Conservation (phyloP, 192 early-diverging fungal species). For the Diversispora eburnea region DNA sequence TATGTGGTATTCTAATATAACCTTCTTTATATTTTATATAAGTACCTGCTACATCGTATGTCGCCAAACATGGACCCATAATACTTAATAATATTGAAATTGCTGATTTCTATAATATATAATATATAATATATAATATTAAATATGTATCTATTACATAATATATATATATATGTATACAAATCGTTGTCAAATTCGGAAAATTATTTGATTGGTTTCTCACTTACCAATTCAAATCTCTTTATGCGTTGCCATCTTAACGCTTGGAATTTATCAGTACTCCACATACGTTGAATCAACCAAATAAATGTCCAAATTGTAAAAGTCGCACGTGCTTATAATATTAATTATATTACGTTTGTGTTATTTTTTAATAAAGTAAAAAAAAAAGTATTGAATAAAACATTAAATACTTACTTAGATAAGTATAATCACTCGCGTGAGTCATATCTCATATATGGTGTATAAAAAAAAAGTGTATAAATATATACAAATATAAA, state of each 20-base stretch:
- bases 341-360: not conserved
- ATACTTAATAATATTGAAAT: conserved; percentile 16
- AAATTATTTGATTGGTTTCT: too few relatives aligned
- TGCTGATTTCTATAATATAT: conserved; percentile 11
- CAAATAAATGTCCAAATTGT: conserved; percentile 16
- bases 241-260: conserved; percentile 21
- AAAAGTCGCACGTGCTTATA: conserved; percentile 18
- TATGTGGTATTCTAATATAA: conserved; percentile 25
- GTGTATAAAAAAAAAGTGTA: too few relatives aligned
- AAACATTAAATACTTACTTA: not conserved
- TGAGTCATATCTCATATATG: not conserved
- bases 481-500: too few relatives aligned
- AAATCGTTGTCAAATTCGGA: too few relatives aligned
- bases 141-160: not conserved
- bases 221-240: conserved; percentile 22
- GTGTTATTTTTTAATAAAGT: not conserved
- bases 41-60: conserved; percentile 28
- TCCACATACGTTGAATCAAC: conserved; percentile 26
- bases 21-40: conserved; percentile 42
- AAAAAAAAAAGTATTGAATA: not conserved
- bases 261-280: conserved; percentile 18
- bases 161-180: not conserved
- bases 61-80: conserved; percentile 9
- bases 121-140: not conserved
- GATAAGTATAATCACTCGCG: conserved; percentile 6